Evolutionary conservation across 2,329 filamentous ascomycete species (phyloP), one percentile per base, ranked within the genome.

Genomic region (Thermoascus crustaceus): DNA sequence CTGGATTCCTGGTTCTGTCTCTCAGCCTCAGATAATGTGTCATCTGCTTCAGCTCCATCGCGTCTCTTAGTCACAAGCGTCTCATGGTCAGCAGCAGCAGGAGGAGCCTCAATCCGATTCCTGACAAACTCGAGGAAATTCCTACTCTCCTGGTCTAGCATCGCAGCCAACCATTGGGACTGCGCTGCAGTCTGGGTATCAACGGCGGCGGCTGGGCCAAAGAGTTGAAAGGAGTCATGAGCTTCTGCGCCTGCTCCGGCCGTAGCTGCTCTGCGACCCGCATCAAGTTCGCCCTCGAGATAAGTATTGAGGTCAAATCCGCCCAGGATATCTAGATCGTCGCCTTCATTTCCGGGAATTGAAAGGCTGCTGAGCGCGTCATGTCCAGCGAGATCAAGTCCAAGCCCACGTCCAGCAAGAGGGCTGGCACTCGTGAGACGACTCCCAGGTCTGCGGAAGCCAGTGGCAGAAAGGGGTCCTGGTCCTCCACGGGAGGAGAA

Each of bases 91-190:
- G 32, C 11, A 17, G 16, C 35, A 17, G n/a, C 13, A 16, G 30
- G 30, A n/a, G 33, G 5, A 21, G 18, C 57, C n/a, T 58, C 54
- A 9, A 78, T 65, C 3, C 64, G 66, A 13, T 61, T 62, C 27
- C 61, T 58, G 17, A 83, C 60, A 47, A 78, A 83, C 0, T 68
- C 65, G 8, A 80, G 63, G 53, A 83, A 83, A 48, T 83, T 82
- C 14, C 64, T 55, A 35, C 69, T 71, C 47, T 82, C 77, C 7
- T 63, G 60, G 44, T 79, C 75, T 2, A 83, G 62, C 2, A 64
- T 67, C 6, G 69, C 62, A 4, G 61, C 60, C 22, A 73, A 52
- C 64, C 72, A 69, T 44, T 71, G 67, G 24, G 60, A 58, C 13
- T 63, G 51, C 4, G 48, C 58, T 2, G 67, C 66, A 3, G 61